phyloP scores from a whole-genome alignment of 306 rosid species.

The Fagus sylvatica region DNA sequence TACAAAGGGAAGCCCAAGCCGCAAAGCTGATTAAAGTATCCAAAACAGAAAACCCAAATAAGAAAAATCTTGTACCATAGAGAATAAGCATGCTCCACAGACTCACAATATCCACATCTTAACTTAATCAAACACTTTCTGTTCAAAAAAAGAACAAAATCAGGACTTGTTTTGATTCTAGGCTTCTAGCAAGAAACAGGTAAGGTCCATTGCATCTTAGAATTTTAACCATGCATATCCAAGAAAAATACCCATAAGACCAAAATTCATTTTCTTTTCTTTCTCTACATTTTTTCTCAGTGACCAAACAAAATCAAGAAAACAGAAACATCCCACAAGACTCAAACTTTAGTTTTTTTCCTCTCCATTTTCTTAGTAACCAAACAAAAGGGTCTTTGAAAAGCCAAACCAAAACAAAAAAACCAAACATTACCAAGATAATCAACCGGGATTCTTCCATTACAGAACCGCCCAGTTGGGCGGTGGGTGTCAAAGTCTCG shows the following conservation, averaged over 20 bases:
- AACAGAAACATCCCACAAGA: background rate
- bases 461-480: slow-evolving; percentile 83
- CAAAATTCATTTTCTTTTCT: background rate
- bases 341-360: background rate
- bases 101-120: background rate
- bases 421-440: slow-evolving; percentile 48
- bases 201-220: too few relatives aligned
- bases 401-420: background rate
- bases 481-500: slow-evolving; percentile 76
- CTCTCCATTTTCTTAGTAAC: background rate
- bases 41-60: background rate
- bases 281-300: background rate
- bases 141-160: slow-evolving; percentile 11
- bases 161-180: background rate
- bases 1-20: slow-evolving; percentile 83
- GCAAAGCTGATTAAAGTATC: slow-evolving; percentile 45
- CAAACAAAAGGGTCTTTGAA: background rate
- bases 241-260: background rate
- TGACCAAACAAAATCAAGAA: background rate
- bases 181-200: background rate
- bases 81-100: too few relatives aligned
- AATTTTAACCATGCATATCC: background rate
- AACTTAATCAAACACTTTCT: background rate
- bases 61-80: background rate
- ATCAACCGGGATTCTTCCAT: slow-evolving; percentile 87